Percentiles rank a stretch among this genome's conserved stretches.
phyloP scores from a whole-genome alignment of 495 filamentous ascomycete species.

The Lasiosphaeria ovina region DNA sequence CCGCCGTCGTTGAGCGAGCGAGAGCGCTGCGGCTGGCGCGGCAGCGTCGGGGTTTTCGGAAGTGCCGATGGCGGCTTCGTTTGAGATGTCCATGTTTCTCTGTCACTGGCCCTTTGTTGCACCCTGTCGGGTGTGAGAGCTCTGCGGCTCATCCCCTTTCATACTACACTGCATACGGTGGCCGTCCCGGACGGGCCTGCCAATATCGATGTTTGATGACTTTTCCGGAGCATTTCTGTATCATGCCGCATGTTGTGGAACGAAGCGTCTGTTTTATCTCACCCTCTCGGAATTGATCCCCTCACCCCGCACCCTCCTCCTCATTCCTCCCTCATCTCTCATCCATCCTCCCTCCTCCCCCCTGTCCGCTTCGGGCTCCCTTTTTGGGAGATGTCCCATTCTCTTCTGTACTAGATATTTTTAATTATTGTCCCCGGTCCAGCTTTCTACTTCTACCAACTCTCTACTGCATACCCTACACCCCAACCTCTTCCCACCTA shows the following conservation, averaged over 20 bases:
- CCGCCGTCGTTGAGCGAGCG: conserved; percentile 14
- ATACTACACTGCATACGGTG: neutral
- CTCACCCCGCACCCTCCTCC: neutral
- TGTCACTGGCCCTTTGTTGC: neutral
- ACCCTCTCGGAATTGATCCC: neutral
- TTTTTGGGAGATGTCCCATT: neutral
- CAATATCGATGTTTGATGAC: conserved; percentile 1
- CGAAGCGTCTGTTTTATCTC: neutral
- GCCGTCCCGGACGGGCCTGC: neutral
- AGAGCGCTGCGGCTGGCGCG: conserved; percentile 42
- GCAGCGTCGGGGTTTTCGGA: conserved; percentile 54
- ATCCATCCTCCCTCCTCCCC: too few relatives aligned
- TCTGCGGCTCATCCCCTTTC: neutral
- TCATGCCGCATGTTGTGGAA: neutral
- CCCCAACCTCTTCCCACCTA: neutral
- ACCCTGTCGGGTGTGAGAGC: neutral
- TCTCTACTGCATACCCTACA: neutral
- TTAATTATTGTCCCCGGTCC: conserved; percentile 7
- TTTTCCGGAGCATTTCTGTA: neutral
- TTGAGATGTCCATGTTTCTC: conserved; percentile 12
- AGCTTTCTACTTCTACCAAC: neutral
- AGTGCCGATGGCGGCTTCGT: conserved; percentile 43
- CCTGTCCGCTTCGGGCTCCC: neutral
- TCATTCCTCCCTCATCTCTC: too few relatives aligned
- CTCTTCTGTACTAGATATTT: conserved; percentile 9